A percentile compares a stretch with the other conserved stretches of the same genome.
phyloP scores from a whole-genome alignment of 192 early-diverging fungal genomes.

The Coemansia sp. region DNA sequence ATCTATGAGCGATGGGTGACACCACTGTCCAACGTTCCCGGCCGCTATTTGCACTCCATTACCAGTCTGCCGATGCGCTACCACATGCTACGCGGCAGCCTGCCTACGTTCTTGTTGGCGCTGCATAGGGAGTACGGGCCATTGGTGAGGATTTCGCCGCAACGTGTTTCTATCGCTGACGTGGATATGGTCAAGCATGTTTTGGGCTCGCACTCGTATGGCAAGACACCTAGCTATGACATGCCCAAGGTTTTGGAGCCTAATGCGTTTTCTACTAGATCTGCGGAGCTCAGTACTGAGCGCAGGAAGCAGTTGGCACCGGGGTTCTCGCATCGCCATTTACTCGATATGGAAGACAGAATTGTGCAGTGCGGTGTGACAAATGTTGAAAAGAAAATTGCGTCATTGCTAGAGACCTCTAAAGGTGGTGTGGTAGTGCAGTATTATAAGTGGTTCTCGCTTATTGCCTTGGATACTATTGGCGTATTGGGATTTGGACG shows the following conservation, averaged over 20 bases:
- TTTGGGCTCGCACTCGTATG: slow-evolving; percentile 27
- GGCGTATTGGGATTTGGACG: slow-evolving; percentile 41
- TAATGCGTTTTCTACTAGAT: slow-evolving; percentile 43
- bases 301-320: slow-evolving; percentile 40
- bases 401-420: neutral
- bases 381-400: slow-evolving; percentile 15
- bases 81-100: slow-evolving; percentile 43
- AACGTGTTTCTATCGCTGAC: slow-evolving; percentile 40
- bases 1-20: slow-evolving; percentile 54
- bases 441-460: slow-evolving; percentile 33
- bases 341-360: slow-evolving; percentile 25
- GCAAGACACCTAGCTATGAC: slow-evolving; percentile 37
- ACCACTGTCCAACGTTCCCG: slow-evolving; percentile 34
- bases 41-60: slow-evolving; percentile 24
- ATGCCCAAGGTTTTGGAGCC: slow-evolving; percentile 22
- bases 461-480: slow-evolving; percentile 38
- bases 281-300: slow-evolving; percentile 29
- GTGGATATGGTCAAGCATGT: slow-evolving; percentile 24
- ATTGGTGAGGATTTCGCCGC: slow-evolving; percentile 40
- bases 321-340: slow-evolving; percentile 36
- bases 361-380: slow-evolving; percentile 20
- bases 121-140: slow-evolving; percentile 34
- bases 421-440: slow-evolving; percentile 7
- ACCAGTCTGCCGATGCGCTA: slow-evolving; percentile 46
- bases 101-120: slow-evolving; percentile 23